Evolutionary conservation across 345 rosid species (phyloP).

Genomic region (Adansonia digitata): DNA sequence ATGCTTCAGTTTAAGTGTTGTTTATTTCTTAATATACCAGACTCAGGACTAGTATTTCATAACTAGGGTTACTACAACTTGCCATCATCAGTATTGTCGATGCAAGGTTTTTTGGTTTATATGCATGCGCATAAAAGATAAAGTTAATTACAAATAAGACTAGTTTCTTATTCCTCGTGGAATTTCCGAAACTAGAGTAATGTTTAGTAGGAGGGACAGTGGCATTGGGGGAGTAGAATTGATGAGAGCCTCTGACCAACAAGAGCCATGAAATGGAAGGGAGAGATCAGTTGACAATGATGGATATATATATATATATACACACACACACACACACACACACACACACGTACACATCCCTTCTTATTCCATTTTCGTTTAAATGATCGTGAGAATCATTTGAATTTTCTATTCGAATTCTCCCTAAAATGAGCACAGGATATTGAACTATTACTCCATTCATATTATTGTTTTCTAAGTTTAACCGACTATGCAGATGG

Average conservation of each 20-base stretch:
- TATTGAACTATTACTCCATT: not conserved
- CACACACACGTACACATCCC: too few species aligned
- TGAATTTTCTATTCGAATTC: not conserved
- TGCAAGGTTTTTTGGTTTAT: not conserved
- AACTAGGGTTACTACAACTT: too few species aligned
- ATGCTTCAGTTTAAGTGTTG: not conserved
- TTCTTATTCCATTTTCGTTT: not conserved
- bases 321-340: too few species aligned
- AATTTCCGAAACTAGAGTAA: too few species aligned
- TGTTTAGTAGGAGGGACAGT: too few species aligned
- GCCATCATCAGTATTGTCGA: not conserved
- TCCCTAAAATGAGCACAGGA: not conserved
- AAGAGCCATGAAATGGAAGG: not conserved
- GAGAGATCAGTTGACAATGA: too few species aligned
- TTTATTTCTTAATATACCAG: not conserved
- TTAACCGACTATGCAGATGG: slow-evolving; percentile 39
- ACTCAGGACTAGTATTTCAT: not conserved
- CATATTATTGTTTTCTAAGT: slow-evolving; percentile 3
- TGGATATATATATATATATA: not conserved
- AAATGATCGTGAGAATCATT: not conserved
- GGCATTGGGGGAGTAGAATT: too few species aligned
- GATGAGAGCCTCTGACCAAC: too few species aligned
- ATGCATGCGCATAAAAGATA: not conserved
- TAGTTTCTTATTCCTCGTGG: too few species aligned
- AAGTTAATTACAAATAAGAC: not conserved